Conservation (phyloP, 2,329 filamentous ascomycete genomes). For the Myriosclerotinia curreyana region DNA sequence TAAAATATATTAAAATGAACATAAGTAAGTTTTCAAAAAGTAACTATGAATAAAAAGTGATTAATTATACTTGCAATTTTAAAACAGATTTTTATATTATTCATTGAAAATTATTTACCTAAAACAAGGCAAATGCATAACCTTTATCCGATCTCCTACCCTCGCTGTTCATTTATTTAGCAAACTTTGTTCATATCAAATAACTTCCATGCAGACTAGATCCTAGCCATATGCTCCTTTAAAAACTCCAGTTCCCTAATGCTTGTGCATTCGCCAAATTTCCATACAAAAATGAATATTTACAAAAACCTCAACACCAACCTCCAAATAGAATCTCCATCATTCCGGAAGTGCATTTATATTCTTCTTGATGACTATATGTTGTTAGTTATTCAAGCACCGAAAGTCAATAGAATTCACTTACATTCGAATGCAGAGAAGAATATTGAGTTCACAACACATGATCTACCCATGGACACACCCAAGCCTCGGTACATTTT, state of each 20-base stretch:
- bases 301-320: slow-evolving; percentile 14
- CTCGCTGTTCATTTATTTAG: slow-evolving; percentile 1
- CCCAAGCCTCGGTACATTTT: slow-evolving; percentile 81
- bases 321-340: background rate
- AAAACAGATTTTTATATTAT: background rate
- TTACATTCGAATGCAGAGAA: slow-evolving; percentile 76
- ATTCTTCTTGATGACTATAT: slow-evolving; percentile 62
- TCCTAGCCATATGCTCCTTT: slow-evolving; percentile 9
- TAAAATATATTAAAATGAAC: too few relatives aligned
- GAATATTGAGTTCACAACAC: slow-evolving; percentile 83
- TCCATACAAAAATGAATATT: slow-evolving; percentile 22
- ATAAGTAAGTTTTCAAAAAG: too few relatives aligned
- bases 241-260: slow-evolving; percentile 20
- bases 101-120: background rate
- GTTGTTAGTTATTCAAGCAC: background rate
- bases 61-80: too few relatives aligned
- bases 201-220: background rate
- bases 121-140: background rate
- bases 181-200: background rate
- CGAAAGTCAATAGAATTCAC: background rate
- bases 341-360: slow-evolving; percentile 39
- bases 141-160: background rate
- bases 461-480: slow-evolving; percentile 79
- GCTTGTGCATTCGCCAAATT: slow-evolving; percentile 15
- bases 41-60: too few relatives aligned